Base-by-base conservation (phyloP, 371 early-diverging fungal species). In the Mortierella polycephala region DNA sequence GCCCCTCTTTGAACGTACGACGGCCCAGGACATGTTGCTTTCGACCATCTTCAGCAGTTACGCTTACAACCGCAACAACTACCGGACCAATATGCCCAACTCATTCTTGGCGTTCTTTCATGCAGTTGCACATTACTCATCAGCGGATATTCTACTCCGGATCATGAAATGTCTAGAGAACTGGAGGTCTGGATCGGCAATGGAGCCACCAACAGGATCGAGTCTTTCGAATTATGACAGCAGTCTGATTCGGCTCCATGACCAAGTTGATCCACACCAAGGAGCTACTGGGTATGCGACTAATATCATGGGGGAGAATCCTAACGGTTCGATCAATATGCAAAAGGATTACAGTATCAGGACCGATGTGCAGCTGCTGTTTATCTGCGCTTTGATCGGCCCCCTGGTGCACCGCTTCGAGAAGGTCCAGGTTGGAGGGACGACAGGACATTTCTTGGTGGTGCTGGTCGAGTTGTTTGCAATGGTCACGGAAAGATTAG, bases 401-500 rank as follows among this genome's bases (percentile, higher is more conserved):
- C 94, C 94, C 0, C 82, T 90, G 18, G 76, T 93, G 39, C 91
- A 93, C 80, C 88, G 94, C 37, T 86, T 93, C 50, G 91, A 90
- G 68, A 88, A 89, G 52, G 69, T 79, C 0, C 79, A 79, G 49
- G 59, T 79, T 9, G 79, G 69, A 41, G 79, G 79, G 7, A 57
- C 79, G 21, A 79, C 69, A 1, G 71, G 73, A 2, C 69, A 79
- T 6, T 69, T 79, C 37, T 58, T 79, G 40, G 79, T 69, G 13
- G 69, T 69, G 0, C 53, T 79, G 21, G 65, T 79, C 5, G 79
- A 79, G 41, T 37, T 79, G 20, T 37, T 64, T 18, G 62, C 69
- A 0, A 62, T 61, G 57, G 72, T 79, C 14, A 65, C 73, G 10
- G 51, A 57, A 37, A 41, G 42, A 23, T 49, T 69, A 18, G 73